phyloP scores from a whole-genome alignment of 2,329 filamentous ascomycete species.

The Camptophora hylomeconis region DNA sequence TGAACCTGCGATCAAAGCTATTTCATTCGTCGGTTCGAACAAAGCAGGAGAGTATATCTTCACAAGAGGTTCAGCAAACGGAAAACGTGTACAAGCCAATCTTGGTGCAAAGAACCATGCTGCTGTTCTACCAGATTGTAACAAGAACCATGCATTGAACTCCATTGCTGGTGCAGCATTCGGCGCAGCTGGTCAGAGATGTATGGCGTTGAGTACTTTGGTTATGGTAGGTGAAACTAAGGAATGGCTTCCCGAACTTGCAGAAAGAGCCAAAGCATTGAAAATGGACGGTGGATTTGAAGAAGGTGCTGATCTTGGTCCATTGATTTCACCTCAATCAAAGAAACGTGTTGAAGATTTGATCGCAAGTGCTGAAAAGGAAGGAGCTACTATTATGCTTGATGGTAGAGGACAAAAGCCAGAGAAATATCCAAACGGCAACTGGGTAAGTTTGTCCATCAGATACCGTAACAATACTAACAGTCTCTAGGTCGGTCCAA shows the following conservation, averaged over 20 bases:
- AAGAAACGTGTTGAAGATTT: conserved; percentile 51
- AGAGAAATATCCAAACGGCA: conserved; percentile 51
- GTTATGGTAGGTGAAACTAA: conserved; percentile 54
- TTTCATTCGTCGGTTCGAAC: conserved; percentile 57
- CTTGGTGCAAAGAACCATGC: conserved; percentile 60
- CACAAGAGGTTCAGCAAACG: conserved; percentile 52
- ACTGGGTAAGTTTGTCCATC: conserved; percentile 40
- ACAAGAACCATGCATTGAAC: conserved; percentile 56
- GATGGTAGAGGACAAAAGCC: conserved; percentile 50
- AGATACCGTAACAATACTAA: neutral
- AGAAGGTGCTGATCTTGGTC: conserved; percentile 49
- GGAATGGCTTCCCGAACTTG: conserved; percentile 51
- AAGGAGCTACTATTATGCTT: conserved; percentile 51
- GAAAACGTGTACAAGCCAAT: conserved; percentile 58
- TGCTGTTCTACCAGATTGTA: conserved; percentile 52
- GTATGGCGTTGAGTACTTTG: conserved; percentile 54
- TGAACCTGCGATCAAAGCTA: conserved; percentile 54
- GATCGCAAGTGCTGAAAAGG: conserved; percentile 47
- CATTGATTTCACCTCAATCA: conserved; percentile 49
- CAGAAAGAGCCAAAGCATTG: conserved; percentile 46
- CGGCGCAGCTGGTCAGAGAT: conserved; percentile 55
- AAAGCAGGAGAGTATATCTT: conserved; percentile 58
- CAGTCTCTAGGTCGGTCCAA: conserved; percentile 41
- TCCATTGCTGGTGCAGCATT: conserved; percentile 55
- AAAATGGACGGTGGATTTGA: conserved; percentile 52